These are phyloP conservation scores for Solanum hybrid DNA, from an alignment of 305 asterid genomes.

Conservation along the genomic window DNA sequence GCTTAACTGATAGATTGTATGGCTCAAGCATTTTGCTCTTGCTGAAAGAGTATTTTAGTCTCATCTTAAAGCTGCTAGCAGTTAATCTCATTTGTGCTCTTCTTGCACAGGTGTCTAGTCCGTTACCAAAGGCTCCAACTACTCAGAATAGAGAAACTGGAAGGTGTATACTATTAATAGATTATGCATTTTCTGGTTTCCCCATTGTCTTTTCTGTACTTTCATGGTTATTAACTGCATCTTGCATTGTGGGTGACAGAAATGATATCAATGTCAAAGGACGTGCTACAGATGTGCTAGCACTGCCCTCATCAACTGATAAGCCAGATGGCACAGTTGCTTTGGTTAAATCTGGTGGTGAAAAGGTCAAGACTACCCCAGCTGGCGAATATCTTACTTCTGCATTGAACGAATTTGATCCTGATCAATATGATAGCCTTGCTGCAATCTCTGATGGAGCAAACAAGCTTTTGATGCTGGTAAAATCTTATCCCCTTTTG, in stretches of 20 bases:
- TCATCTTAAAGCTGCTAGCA: neutral
- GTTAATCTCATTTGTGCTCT: conserved; percentile 11
- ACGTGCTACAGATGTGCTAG: conserved; percentile 40
- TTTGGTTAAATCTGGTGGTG: conserved; percentile 68
- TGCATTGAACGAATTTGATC: conserved; percentile 91
- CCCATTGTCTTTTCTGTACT: neutral
- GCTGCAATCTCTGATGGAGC: conserved; percentile 99
- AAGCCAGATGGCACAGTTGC: conserved; percentile 63
- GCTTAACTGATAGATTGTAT: neutral
- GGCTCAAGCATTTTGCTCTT: neutral
- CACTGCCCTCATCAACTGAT: conserved; percentile 43
- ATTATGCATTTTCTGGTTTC: neutral
- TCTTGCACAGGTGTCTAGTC: conserved; percentile 55
- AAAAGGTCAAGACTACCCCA: conserved; percentile 78
- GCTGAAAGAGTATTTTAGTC: neutral
- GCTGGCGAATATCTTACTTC: conserved; percentile 99
- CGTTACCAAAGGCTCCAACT: conserved; percentile 48
- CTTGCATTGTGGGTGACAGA: conserved; percentile 27
- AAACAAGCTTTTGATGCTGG: conserved; percentile 99
- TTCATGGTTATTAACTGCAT: conserved; percentile 12
- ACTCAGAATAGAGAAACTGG: conserved; percentile 50
- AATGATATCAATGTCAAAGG: conserved; percentile 49
- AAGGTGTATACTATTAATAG: conserved; percentile 40
- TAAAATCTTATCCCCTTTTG: conserved; percentile 14
- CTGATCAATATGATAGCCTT: conserved; percentile 89